phyloP scores from a whole-genome alignment of 106 monocot genomes.

The Cymbidium sinense region DNA sequence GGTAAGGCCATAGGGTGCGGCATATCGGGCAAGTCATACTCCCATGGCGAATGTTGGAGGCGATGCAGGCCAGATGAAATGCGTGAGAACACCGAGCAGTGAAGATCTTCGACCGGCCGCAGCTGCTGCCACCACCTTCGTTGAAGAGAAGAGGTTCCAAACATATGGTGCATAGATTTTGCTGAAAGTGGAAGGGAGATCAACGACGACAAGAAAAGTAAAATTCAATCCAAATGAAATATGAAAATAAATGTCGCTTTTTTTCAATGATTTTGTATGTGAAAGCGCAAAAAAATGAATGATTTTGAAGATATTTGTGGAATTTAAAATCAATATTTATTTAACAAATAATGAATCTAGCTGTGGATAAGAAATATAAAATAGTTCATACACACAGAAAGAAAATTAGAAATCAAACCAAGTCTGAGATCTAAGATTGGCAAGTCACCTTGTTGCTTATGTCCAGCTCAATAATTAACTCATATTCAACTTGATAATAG shows the following conservation, averaged over 20 bases:
- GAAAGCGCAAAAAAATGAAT: neutral
- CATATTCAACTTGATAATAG: too few species aligned
- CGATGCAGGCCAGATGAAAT: slow-evolving; percentile 82
- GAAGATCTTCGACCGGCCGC: slow-evolving; percentile 24
- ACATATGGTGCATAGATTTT: slow-evolving; percentile 76
- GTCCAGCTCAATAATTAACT: too few species aligned
- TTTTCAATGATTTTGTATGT: neutral
- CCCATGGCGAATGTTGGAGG: slow-evolving; percentile 81
- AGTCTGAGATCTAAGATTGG: too few species aligned
- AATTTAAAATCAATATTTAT: too few species aligned
- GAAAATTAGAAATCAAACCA: too few species aligned
- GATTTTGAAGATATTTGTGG: too few species aligned
- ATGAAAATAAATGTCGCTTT: neutral
- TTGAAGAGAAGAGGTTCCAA: slow-evolving; percentile 49
- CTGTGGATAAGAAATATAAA: too few species aligned
- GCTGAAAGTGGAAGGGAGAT: slow-evolving; percentile 15
- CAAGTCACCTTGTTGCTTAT: too few species aligned
- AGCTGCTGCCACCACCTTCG: neutral
- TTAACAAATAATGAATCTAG: too few species aligned
- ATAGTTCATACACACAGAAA: too few species aligned
- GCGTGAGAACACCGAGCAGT: slow-evolving; percentile 73
- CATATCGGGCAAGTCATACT: slow-evolving; percentile 83
- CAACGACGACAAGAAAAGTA: neutral
- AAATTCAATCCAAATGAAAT: neutral
- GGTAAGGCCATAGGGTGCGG: slow-evolving; percentile 75